A percentile compares a stretch with the other conserved stretches of the same genome.
These are phyloP conservation scores for Fusarium sp. DNA, from an alignment of 2,329 filamentous ascomycete genomes.

Conservation along the genomic window DNA sequence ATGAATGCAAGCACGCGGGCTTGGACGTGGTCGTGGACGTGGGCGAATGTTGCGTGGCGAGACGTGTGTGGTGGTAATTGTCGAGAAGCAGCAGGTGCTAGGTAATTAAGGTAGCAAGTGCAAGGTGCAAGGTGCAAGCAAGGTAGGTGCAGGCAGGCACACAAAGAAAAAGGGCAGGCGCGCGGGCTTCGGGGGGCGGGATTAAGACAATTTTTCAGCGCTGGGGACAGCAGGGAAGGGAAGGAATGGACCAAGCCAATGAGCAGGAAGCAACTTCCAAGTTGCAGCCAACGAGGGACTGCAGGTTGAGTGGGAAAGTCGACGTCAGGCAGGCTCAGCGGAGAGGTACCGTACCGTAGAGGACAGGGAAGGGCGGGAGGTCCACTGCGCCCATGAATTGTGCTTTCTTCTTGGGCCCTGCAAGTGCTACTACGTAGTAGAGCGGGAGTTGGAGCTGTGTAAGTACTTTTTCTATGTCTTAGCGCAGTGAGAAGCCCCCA, in stretches of 20 bases:
- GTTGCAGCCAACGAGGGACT: conserved; percentile 29
- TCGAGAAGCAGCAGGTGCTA: conserved; percentile 38
- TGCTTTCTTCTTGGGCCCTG: conserved; percentile 30
- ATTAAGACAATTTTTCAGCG: conserved; percentile 43
- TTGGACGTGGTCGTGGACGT: conserved; percentile 35
- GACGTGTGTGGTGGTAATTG: conserved; percentile 41
- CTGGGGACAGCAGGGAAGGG: conserved; percentile 33
- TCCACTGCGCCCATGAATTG: conserved; percentile 32
- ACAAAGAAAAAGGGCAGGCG: conserved; percentile 33
- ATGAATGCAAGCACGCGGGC: conserved; percentile 40
- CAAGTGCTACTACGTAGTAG: conserved; percentile 6
- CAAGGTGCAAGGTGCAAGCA: conserved; percentile 20
- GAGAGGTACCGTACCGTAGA: conserved; percentile 4
- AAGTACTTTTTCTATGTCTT: conserved; percentile 21
- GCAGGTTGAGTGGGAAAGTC: conserved; percentile 36
- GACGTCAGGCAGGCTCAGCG: conserved; percentile 32
- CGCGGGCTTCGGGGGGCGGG: conserved; percentile 37
- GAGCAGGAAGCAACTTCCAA: conserved; percentile 17
- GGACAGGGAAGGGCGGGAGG: conserved; percentile 30
- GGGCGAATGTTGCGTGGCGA: conserved; percentile 41
- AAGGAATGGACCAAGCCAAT: conserved; percentile 37
- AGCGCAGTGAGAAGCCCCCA: conserved; percentile 24
- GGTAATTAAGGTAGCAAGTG: conserved; percentile 39
- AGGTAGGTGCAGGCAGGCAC: conserved; percentile 31
- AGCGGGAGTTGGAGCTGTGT: conserved; percentile 18